These are phyloP conservation scores for Pelargonium australe DNA, from an alignment of 441 rosid species.

Conservation along the genomic window DNA sequence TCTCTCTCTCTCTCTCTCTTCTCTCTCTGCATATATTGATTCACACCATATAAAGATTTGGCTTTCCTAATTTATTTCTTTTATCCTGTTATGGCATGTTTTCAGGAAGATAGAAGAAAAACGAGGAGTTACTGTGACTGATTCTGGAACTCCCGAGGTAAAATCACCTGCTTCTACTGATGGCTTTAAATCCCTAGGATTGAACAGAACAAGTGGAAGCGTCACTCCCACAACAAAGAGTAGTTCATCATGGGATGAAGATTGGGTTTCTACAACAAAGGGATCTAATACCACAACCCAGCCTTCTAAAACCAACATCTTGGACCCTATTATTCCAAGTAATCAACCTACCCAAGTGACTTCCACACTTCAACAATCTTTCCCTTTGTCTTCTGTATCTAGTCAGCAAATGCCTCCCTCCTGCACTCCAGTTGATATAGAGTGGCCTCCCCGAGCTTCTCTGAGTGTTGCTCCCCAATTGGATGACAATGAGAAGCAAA, in stretches of 20 bases:
- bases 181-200: conserved; percentile 45
- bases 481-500: conserved; percentile 32
- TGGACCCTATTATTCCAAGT: conserved; percentile 20
- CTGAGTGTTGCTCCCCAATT: conserved; percentile 30
- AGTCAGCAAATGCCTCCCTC: conserved; percentile 38
- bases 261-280: conserved; percentile 56
- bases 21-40: not conserved
- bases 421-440: conserved; percentile 66
- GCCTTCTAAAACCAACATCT: conserved; percentile 27
- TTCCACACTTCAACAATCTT: conserved; percentile 37
- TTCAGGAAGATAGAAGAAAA: conserved; percentile 84
- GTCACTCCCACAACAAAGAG: conserved; percentile 47
- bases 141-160: conserved; percentile 54
- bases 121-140: conserved; percentile 69
- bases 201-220: conserved; percentile 34
- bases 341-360: conserved; percentile 36
- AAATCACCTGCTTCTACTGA: conserved; percentile 35
- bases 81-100: conserved; percentile 11
- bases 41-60: not conserved
- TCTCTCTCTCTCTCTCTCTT: not conserved
- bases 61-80: not conserved
- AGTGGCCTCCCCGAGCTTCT: conserved; percentile 78
- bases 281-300: conserved; percentile 28
- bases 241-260: conserved; percentile 70
- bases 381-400: conserved; percentile 30